Evolutionary conservation across 345 rosid species (phyloP).

Genomic region (Acer saccharum): DNA sequence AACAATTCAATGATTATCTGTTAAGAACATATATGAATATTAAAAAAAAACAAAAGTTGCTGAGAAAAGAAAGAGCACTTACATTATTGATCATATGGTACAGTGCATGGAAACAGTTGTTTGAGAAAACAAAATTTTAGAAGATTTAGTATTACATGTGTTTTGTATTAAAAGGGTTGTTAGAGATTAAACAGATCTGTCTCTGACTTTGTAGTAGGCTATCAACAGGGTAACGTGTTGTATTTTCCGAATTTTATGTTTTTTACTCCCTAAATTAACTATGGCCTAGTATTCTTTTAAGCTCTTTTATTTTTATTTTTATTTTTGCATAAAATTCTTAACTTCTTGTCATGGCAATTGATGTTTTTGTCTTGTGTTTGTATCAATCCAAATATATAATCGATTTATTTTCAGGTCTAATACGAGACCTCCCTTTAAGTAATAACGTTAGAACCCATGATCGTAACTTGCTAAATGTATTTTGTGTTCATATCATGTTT

Average conservation of each 20-base stretch:
- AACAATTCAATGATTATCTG: not conserved
- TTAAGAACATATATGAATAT: not conserved
- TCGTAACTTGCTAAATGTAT: no score
- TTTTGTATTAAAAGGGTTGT: constrained; percentile 12
- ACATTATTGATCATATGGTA: not conserved
- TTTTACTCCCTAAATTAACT: not conserved
- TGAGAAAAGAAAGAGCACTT: not conserved
- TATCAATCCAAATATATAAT: not conserved
- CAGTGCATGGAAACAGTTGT: not conserved
- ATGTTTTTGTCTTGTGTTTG: not conserved
- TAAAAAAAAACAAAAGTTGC: no score
- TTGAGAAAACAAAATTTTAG: not conserved
- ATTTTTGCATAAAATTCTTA: not conserved
- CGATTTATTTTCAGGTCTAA: no score
- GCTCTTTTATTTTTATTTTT: no score
- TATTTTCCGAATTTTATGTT: not conserved
- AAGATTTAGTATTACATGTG: no score
- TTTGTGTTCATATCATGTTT: no score
- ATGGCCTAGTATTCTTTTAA: not conserved
- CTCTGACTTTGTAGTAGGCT: constrained; percentile 21
- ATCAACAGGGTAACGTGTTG: constrained; percentile 16
- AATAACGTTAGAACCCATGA: no score
- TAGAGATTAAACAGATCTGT: constrained; percentile 32
- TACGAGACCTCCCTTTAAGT: no score
- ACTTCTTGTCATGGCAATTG: not conserved